Evolutionary conservation across 1,284 basidiomycete species (phyloP), one percentile per base, ranked within the genome.

Genomic region (Mrakiaceae sp.): DNA sequence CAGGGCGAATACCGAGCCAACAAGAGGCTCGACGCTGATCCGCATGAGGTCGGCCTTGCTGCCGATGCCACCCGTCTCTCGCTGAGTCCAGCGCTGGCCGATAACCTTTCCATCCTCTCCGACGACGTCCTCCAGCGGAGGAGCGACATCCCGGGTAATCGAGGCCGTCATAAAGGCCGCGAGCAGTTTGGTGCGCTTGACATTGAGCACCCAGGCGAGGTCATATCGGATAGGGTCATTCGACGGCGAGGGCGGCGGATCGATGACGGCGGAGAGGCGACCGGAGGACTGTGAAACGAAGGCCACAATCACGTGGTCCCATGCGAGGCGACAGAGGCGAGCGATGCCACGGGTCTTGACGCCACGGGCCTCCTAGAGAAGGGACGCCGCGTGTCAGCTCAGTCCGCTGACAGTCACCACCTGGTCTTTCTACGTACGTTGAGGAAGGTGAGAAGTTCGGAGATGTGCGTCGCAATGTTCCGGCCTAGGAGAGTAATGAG

Each of bases 1-100:
- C 60, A 73, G 72, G 4, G 74, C 75, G 67, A 74, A 78, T 12
- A 74, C 90, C 61, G 43, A 63, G 42, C 44, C 65, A 48, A 56
- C 56, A 64, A 59, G 42, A 52, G 39, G 52, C 53, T 47, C 49
- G 14, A 54, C 56, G 59, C 57, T 62, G 44, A 52, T 51, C 53
- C 11, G 53, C 11, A 60, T 4, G 27, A 60, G 39, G 40, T 27
- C 44, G 10, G 56, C 60, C 55, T 40, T 56, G 39, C 43, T n/a
- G 58, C 40, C 39, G 62, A 27, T 64, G 27, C 66, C 48, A 40
- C 63, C 55, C 16, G 5, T 7, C 12, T 59, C 55, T 7, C 57
- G 42, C 48, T 51, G 40, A 6, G 51, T 44, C 55, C 56, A 58
- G 40, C 48, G 39, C 11, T 14, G 42, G 16, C 47, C 57, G 39